A percentile compares a stretch with the other conserved stretches of the same genome.
Conservation (phyloP, 345 rosid genomes). For the Theobroma cacao region DNA sequence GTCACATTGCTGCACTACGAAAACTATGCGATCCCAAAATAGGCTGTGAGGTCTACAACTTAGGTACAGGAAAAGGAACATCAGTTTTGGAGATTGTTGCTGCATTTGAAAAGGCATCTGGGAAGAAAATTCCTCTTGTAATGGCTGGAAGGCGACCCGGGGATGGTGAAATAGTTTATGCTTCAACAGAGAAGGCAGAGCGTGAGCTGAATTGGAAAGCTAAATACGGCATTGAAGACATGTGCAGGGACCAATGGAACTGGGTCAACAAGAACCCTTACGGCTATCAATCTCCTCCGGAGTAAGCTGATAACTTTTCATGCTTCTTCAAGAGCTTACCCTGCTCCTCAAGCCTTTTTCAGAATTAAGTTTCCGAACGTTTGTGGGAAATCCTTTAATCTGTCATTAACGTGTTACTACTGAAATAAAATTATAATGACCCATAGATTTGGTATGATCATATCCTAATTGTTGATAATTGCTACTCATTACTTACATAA, state of each 20-base stretch:
- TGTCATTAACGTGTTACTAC: too few relatives aligned
- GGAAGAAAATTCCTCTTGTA: slow-evolving; percentile 79
- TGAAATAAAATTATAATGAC: too few relatives aligned
- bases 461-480: too few relatives aligned
- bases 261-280: slow-evolving; percentile 92
- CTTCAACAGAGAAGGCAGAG: slow-evolving; percentile 81
- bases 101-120: slow-evolving; percentile 88
- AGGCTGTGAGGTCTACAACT: slow-evolving; percentile 91
- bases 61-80: slow-evolving; percentile 95
- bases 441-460: too few relatives aligned
- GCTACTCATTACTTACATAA: too few relatives aligned
- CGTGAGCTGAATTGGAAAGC: slow-evolving; percentile 86
- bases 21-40: slow-evolving; percentile 62
- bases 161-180: slow-evolving; percentile 82
- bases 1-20: slow-evolving; percentile 80
- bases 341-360: background rate
- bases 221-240: slow-evolving; percentile 69
- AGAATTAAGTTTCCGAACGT: background rate
- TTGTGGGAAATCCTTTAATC: background rate
- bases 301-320: background rate
- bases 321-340: background rate
- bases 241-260: slow-evolving; percentile 94
- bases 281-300: slow-evolving; percentile 60
- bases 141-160: slow-evolving; percentile 77
- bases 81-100: slow-evolving; percentile 92